Conservation (phyloP, 257 asterid genomes). For the Gentiana dahurica region DNA sequence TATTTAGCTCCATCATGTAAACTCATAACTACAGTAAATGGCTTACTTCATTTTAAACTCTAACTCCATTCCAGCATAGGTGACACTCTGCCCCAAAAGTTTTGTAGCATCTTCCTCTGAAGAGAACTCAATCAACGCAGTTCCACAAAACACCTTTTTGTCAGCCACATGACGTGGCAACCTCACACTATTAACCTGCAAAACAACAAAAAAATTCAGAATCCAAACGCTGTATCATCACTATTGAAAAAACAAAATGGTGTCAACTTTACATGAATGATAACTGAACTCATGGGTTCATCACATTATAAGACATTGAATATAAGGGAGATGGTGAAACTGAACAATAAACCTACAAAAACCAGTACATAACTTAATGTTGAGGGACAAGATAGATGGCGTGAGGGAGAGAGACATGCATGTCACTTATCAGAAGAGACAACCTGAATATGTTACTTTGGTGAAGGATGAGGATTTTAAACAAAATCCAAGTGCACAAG, state of each 20-base stretch:
- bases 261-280: no score
- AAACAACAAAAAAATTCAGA: neutral
- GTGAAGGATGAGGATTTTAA: no score
- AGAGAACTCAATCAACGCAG: conserved; percentile 85
- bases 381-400: no score
- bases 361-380: no score
- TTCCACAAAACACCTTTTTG: conserved; percentile 71
- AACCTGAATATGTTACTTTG: no score
- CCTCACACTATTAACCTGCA: conserved; percentile 96
- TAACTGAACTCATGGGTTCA: no score
- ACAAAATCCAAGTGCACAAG: no score
- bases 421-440: no score
- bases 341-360: no score
- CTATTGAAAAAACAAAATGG: neutral
- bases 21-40: neutral
- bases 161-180: conserved; percentile 93
- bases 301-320: no score
- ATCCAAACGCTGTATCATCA: conserved; percentile 2
- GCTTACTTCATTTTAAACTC: conserved; percentile 81
- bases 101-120: conserved; percentile 68
- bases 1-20: neutral
- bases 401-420: no score
- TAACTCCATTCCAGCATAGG: conserved; percentile 63
- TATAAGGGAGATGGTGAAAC: no score
- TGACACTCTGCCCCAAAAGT: conserved; percentile 55